Percentiles rank a stretch among this genome's conserved stretches.
These are phyloP conservation scores for Aspergillus arachidicola DNA, from an alignment of 2,329 filamentous ascomycete genomes.

Conservation along the genomic window DNA sequence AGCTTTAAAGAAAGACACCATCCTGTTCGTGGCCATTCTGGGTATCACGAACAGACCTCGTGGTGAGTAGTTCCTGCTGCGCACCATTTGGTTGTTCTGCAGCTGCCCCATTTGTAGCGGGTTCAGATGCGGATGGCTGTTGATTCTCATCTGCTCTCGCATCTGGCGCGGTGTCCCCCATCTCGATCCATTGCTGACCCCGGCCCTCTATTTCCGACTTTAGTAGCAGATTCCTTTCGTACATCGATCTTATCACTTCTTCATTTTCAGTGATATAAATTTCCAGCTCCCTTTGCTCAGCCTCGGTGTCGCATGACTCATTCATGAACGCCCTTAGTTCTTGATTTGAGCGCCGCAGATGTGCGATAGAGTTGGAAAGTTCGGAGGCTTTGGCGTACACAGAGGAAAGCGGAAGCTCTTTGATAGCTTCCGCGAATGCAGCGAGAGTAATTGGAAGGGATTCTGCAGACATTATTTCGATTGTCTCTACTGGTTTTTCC, in stretches of 20 bases:
- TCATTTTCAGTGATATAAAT: constrained; percentile 58
- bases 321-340: constrained; percentile 56
- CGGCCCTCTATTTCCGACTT: constrained; percentile 56
- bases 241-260: constrained; percentile 58
- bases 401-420: constrained; percentile 59
- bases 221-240: constrained; percentile 56
- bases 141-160: constrained; percentile 4
- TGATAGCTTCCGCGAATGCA: constrained; percentile 59
- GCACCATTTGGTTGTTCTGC: background rate
- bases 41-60: constrained; percentile 3
- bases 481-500: background rate
- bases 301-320: constrained; percentile 55
- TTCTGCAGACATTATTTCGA: constrained; percentile 52
- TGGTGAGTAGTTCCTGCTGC: constrained; percentile 3
- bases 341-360: constrained; percentile 60
- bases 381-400: constrained; percentile 65
- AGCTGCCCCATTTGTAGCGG: constrained; percentile 25
- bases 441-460: constrained; percentile 52
- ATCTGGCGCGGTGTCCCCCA: constrained; percentile 26
- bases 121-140: background rate
- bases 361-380: constrained; percentile 61
- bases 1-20: constrained; percentile 35
- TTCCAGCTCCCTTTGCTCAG: constrained; percentile 42
- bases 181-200: constrained; percentile 56
- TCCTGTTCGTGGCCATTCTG: constrained; percentile 18